Evolutionary conservation across 305 asterid genomes (phyloP).

Genomic region (Fraxinus dipetala): DNA sequence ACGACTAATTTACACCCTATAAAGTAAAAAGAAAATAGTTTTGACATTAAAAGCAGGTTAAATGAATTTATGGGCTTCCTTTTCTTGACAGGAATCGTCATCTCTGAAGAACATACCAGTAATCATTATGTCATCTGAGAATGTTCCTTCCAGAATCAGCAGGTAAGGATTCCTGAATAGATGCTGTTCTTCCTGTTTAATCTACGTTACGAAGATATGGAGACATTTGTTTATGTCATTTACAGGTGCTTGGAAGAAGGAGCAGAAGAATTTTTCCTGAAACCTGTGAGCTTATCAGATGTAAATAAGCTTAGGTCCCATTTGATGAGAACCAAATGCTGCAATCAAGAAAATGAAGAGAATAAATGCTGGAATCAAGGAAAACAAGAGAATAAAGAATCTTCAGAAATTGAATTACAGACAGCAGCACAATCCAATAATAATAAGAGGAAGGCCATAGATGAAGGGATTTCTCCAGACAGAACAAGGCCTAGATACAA

Average conservation of each 20-base stretch:
- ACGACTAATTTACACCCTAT: neutral
- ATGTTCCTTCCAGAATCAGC: conserved; percentile 86
- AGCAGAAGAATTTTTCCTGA: conserved; percentile 79
- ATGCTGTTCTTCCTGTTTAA: neutral
- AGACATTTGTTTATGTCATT: neutral
- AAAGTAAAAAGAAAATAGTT: neutral
- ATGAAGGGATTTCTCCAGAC: conserved; percentile 60
- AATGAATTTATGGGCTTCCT: conserved; percentile 2
- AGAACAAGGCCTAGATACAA: conserved; percentile 65
- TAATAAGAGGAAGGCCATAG: conserved; percentile 60
- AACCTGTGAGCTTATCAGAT: conserved; percentile 78
- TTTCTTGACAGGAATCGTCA: conserved; percentile 69
- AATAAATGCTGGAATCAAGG: conserved; percentile 16
- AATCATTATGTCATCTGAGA: conserved; percentile 90
- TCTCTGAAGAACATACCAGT: conserved; percentile 73
- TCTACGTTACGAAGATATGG: neutral
- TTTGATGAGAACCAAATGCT: conserved; percentile 54
- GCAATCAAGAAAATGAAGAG: conserved; percentile 9
- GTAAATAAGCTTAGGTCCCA: conserved; percentile 66
- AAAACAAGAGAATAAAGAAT: conserved; percentile 29
- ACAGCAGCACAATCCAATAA: conserved; percentile 21
- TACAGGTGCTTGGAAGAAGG: conserved; percentile 91
- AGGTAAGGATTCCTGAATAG: conserved; percentile 41
- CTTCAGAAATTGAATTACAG: conserved; percentile 16
- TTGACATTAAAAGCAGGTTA: neutral